Percentiles rank a stretch among this genome's conserved stretches.
Evolutionary conservation across 495 filamentous ascomycete genomes (phyloP).

Genomic region (Rhypophila decipiens): DNA sequence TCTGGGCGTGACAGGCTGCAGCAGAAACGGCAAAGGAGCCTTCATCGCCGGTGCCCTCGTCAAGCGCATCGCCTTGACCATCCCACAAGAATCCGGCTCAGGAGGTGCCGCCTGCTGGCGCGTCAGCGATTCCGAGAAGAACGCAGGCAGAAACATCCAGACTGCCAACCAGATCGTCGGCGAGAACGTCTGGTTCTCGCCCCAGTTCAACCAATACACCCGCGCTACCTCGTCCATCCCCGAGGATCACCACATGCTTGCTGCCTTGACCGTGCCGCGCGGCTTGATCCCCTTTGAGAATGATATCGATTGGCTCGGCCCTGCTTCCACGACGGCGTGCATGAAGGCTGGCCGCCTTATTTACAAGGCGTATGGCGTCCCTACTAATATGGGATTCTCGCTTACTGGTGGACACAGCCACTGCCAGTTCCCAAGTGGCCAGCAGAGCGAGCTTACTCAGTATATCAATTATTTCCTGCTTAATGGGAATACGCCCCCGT

Average conservation of each 20-base stretch:
- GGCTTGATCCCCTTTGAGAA: conserved; percentile 47
- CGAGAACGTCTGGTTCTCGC: conserved; percentile 50
- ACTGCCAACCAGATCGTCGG: conserved; percentile 43
- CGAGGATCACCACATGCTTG: conserved; percentile 46
- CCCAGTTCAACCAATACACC: conserved; percentile 34
- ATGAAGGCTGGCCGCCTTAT: conserved; percentile 47
- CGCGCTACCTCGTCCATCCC: conserved; percentile 32
- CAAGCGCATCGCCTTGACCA: conserved; percentile 45
- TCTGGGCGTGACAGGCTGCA: conserved; percentile 48
- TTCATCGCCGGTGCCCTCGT: conserved; percentile 46
- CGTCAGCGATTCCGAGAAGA: conserved; percentile 40
- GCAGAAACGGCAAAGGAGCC: conserved; percentile 51
- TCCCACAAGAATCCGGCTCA: conserved; percentile 49
- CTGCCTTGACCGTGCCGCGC: conserved; percentile 41
- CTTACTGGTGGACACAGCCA: conserved; percentile 48
- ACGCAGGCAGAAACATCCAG: conserved; percentile 49
- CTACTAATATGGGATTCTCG: conserved; percentile 49
- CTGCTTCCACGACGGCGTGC: conserved; percentile 45
- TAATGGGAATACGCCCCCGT: conserved; percentile 22
- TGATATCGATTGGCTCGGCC: conserved; percentile 51
- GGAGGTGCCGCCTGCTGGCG: conserved; percentile 51
- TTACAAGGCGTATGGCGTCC: conserved; percentile 46
- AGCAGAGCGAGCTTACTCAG: conserved; percentile 39
- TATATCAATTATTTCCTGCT: conserved; percentile 46
- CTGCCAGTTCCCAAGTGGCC: conserved; percentile 46